Evolutionary conservation across 2,329 filamentous ascomycete genomes (phyloP).

Genomic region (Lasiodiplodia hormozganensis): DNA sequence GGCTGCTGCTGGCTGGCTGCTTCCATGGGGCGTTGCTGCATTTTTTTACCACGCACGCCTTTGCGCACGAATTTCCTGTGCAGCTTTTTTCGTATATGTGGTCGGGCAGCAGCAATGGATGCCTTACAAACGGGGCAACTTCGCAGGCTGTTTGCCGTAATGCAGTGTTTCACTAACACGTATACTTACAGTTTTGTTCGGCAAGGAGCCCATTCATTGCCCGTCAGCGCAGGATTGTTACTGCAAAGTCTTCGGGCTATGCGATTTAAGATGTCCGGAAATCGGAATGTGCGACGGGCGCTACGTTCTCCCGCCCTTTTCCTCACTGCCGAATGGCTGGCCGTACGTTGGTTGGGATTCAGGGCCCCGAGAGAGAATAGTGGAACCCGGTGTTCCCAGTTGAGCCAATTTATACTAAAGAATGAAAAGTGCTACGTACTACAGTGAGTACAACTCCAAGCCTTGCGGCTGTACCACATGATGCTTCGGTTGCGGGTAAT

Average conservation of each 20-base stretch:
- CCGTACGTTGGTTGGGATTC: slow-evolving; percentile 62
- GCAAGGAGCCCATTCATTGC: slow-evolving; percentile 60
- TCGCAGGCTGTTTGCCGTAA: neutral
- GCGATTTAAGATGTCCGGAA: slow-evolving; percentile 53
- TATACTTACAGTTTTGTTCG: slow-evolving; percentile 43
- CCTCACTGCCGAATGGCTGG: slow-evolving; percentile 67
- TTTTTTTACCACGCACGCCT: neutral
- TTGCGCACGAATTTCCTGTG: neutral
- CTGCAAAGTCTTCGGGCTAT: slow-evolving; percentile 71
- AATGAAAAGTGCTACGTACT: neutral
- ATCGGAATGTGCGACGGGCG: slow-evolving; percentile 61
- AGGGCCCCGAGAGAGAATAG: slow-evolving; percentile 40
- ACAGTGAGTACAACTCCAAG: slow-evolving; percentile 1
- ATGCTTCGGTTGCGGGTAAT: neutral
- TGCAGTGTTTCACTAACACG: neutral
- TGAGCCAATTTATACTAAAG: neutral
- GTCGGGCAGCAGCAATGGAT: neutral
- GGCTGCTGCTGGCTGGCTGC: neutral
- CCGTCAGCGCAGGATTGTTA: slow-evolving; percentile 68
- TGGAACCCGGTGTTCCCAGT: slow-evolving; percentile 24
- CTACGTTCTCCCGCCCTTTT: slow-evolving; percentile 65
- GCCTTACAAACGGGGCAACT: neutral
- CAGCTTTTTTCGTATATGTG: neutral
- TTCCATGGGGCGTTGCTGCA: slow-evolving; percentile 2
- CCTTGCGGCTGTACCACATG: neutral